phyloP scores from a whole-genome alignment of 306 rosid species.

The Dryas drummondii region DNA sequence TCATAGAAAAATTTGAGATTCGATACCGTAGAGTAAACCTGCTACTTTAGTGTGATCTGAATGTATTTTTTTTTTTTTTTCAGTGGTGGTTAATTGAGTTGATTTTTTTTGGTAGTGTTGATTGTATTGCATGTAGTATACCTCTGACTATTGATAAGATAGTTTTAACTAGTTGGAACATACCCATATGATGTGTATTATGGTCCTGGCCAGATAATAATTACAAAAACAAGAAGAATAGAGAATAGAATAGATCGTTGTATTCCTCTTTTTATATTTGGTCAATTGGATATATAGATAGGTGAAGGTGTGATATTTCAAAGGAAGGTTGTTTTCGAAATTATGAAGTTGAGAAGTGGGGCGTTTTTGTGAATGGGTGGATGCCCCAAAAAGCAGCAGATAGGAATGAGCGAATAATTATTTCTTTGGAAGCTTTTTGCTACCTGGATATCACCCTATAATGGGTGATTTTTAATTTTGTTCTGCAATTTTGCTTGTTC shows the following conservation, averaged over 20 bases:
- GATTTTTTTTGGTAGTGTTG: slow-evolving; percentile 1
- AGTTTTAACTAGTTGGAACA: slow-evolving; percentile 1
- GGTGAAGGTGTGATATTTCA: neutral
- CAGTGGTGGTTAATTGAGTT: neutral
- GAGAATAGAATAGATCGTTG: neutral
- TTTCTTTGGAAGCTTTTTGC: neutral
- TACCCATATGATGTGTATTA: neutral
- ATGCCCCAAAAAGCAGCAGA: neutral
- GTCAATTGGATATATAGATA: slow-evolving; percentile 8
- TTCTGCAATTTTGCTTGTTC: neutral
- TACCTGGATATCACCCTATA: neutral
- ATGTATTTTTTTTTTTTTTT: neutral
- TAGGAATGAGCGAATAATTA: neutral
- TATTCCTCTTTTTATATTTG: neutral
- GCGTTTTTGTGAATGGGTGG: neutral
- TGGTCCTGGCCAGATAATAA: neutral
- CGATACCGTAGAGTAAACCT: neutral
- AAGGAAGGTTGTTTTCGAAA: neutral
- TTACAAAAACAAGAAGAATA: neutral
- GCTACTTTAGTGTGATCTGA: neutral
- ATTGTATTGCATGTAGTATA: neutral
- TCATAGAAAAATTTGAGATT: neutral
- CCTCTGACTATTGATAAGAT: neutral
- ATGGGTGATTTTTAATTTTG: neutral
- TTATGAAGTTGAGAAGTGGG: neutral